These are phyloP conservation scores for Penicillium odoratum DNA, from an alignment of 495 filamentous ascomycete species.

Conservation along the genomic window DNA sequence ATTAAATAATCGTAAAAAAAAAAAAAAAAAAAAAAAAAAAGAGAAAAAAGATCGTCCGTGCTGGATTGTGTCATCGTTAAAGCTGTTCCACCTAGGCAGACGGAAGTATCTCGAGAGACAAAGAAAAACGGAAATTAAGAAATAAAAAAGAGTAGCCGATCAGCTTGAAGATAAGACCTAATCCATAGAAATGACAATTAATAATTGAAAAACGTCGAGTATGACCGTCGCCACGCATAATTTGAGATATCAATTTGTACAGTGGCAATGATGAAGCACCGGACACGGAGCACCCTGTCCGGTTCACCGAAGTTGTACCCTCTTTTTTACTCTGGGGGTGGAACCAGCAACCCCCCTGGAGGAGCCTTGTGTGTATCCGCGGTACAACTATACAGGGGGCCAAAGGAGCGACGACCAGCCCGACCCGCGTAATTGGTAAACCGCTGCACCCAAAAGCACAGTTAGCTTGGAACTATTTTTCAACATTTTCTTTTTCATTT, in stretches of 20 bases:
- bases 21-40: conserved; percentile 14
- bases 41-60: conserved; percentile 18
- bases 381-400: conserved; percentile 27
- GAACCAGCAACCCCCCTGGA: conserved; percentile 17
- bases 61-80: conserved; percentile 24
- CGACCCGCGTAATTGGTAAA: conserved; percentile 21
- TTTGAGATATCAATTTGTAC: conserved; percentile 21
- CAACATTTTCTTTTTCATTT: conserved; percentile 18
- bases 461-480: conserved; percentile 21
- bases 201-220: neutral
- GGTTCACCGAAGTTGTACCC: conserved; percentile 22
- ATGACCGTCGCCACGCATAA: conserved; percentile 19
- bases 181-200: conserved; percentile 19
- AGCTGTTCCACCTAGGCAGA: conserved; percentile 9
- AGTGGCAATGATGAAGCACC: conserved; percentile 16
- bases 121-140: conserved; percentile 12
- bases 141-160: conserved; percentile 13
- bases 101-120: conserved; percentile 17
- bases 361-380: conserved; percentile 29
- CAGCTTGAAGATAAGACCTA: conserved; percentile 21
- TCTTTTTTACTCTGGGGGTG: conserved; percentile 19
- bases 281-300: conserved; percentile 16
- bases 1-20: neutral
- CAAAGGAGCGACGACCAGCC: conserved; percentile 28
- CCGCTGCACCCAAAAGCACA: conserved; percentile 26